A percentile compares a stretch with the other conserved stretches of the same genome.
Evolutionary conservation across 495 filamentous ascomycete genomes (phyloP).

Genomic region (Neurospora sublineolata): DNA sequence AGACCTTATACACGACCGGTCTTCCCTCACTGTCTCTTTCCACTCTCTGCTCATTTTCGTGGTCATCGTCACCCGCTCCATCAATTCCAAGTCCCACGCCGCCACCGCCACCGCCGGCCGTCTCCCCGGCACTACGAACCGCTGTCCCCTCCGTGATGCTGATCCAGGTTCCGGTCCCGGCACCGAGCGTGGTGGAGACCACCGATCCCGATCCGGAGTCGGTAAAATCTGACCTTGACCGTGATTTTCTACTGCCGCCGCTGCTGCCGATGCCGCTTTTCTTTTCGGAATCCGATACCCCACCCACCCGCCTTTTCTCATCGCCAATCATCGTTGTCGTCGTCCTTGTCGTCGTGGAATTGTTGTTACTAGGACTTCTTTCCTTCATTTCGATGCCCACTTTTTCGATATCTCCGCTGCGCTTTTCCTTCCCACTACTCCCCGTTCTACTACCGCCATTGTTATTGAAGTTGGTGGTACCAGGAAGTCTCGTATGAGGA

Average conservation of each 20-base stretch:
- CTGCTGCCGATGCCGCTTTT: neutral
- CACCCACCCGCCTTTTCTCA: neutral
- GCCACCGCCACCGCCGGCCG: neutral
- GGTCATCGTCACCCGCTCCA: neutral
- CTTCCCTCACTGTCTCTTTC: slow-evolving; percentile 7
- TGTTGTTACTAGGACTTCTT: neutral
- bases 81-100: neutral
- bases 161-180: neutral
- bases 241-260: neutral
- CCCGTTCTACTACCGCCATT: neutral
- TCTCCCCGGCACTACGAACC: neutral
- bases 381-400: neutral
- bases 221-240: neutral
- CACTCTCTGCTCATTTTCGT: neutral
- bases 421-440: neutral
- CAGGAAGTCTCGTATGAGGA: neutral
- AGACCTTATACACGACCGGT: slow-evolving; percentile 52
- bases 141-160: neutral
- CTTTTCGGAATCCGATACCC: neutral
- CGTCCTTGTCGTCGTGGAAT: neutral
- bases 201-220: neutral
- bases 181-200: neutral
- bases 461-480: neutral
- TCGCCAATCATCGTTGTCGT: neutral
- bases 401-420: neutral